Percentiles rank a stretch among this genome's conserved stretches.
Evolutionary conservation across 129 eudicot genomes (phyloP).

Genomic region (Flaveria bidentis): DNA sequence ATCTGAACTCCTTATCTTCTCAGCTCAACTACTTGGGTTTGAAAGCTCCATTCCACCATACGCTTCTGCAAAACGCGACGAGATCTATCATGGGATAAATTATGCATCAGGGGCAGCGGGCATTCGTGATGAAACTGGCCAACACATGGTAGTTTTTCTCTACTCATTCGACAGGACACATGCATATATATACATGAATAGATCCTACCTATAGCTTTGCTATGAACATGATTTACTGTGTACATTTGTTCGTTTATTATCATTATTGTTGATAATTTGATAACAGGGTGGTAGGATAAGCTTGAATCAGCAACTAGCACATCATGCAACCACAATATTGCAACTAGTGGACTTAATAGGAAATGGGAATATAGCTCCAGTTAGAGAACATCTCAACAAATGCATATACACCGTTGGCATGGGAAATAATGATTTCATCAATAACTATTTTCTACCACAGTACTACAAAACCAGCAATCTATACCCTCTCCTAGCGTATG

Average conservation of each 20-base stretch:
- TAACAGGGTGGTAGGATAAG: constrained; percentile 46
- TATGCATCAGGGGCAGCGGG: constrained; percentile 67
- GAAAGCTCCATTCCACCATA: constrained; percentile 46
- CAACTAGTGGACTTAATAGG: constrained; percentile 38
- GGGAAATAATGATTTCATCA: constrained; percentile 63
- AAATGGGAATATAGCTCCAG: neutral
- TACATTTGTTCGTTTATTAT: too few relatives aligned
- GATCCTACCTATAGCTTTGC: too few relatives aligned
- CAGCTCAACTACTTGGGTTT: constrained; percentile 52
- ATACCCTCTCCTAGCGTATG: constrained; percentile 39
- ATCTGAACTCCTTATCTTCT: too few relatives aligned
- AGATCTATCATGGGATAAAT: constrained; percentile 39
- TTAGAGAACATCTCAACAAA: constrained; percentile 36
- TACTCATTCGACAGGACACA: too few relatives aligned
- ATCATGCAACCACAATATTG: constrained; percentile 36
- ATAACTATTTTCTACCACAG: constrained; percentile 49
- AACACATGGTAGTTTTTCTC: constrained; percentile 28
- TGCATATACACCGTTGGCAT: constrained; percentile 45
- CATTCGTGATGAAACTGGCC: constrained; percentile 46
- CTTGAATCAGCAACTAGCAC: constrained; percentile 35
- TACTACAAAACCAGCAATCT: constrained; percentile 27
- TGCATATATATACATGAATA: neutral
- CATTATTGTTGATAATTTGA: neutral
- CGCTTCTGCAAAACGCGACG: constrained; percentile 29
- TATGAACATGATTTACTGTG: too few relatives aligned